Evolutionary conservation across 441 rosid genomes (phyloP).

Genomic region (Raphanus hybrid): DNA sequence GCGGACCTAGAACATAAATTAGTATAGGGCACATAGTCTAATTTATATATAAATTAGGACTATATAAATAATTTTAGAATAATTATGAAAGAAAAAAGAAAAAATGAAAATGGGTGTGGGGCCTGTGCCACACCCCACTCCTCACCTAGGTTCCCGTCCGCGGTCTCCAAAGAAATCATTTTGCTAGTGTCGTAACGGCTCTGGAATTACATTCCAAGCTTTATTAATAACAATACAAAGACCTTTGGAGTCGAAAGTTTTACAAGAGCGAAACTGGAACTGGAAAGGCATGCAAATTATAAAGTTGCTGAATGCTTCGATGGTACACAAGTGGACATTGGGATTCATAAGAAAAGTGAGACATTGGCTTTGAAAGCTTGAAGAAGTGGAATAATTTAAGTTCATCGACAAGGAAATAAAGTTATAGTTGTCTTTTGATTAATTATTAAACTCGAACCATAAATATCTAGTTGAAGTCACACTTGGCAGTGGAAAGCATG

Average conservation of each 20-base stretch:
- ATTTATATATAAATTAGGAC: no score
- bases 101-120: no score
- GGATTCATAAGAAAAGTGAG: background rate
- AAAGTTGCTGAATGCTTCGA: background rate
- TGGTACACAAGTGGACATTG: constrained; percentile 4
- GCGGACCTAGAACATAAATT: no score
- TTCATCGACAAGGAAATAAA: constrained; percentile 8
- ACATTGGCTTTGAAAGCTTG: background rate
- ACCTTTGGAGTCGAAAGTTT: background rate
- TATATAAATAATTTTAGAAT: no score
- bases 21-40: no score
- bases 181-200: background rate
- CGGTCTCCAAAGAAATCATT: background rate
- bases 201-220: background rate
- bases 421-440: background rate
- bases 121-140: no score
- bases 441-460: background rate
- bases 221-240: background rate
- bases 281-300: constrained; percentile 8
- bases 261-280: background rate
- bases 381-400: background rate
- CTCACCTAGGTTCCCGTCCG: no score
- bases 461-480: constrained; percentile 11
- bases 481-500: constrained; percentile 11
- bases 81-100: no score